Conservation (phyloP, 1,139 yeast species). For the Yamadazyma mexicana region DNA sequence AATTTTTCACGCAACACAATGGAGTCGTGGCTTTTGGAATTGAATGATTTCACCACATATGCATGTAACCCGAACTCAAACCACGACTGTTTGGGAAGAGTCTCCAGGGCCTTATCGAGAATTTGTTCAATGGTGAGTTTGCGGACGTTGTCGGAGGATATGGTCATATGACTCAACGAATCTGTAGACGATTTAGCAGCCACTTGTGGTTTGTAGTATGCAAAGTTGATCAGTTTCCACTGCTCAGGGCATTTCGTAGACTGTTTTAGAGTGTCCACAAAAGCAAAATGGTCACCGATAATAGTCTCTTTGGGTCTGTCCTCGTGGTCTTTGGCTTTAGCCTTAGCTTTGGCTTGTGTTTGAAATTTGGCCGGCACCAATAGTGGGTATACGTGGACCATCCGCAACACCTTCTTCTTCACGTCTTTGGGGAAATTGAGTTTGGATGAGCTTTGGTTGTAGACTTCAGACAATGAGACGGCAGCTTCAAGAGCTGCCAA, state of each 20-base stretch:
- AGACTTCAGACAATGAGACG: conserved; percentile 60
- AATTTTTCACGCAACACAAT: conserved; percentile 58
- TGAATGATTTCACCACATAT: conserved; percentile 71
- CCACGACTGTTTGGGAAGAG: conserved; percentile 65
- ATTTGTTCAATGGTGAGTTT: conserved; percentile 61
- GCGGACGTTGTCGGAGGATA: conserved; percentile 50
- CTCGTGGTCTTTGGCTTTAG: neutral
- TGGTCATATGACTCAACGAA: conserved; percentile 45
- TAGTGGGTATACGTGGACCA: conserved; percentile 59
- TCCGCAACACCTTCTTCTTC: conserved; percentile 46
- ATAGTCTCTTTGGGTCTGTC: conserved; percentile 13
- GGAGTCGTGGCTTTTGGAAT: conserved; percentile 54
- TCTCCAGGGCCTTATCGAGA: conserved; percentile 57
- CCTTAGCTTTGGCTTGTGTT: no score
- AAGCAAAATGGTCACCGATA: conserved; percentile 51
- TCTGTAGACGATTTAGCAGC: conserved; percentile 20
- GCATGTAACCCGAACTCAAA: conserved; percentile 63
- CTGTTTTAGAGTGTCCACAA: conserved; percentile 53
- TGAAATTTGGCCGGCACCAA: conserved; percentile 31
- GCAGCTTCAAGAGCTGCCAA: conserved; percentile 66
- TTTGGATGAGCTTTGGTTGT: conserved; percentile 39
- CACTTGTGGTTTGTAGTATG: conserved; percentile 42
- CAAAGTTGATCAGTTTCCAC: conserved; percentile 59
- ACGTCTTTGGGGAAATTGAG: conserved; percentile 43
- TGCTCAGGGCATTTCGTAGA: conserved; percentile 50